phyloP scores from a whole-genome alignment of 495 filamentous ascomycete species.

The Lepraria neglecta region DNA sequence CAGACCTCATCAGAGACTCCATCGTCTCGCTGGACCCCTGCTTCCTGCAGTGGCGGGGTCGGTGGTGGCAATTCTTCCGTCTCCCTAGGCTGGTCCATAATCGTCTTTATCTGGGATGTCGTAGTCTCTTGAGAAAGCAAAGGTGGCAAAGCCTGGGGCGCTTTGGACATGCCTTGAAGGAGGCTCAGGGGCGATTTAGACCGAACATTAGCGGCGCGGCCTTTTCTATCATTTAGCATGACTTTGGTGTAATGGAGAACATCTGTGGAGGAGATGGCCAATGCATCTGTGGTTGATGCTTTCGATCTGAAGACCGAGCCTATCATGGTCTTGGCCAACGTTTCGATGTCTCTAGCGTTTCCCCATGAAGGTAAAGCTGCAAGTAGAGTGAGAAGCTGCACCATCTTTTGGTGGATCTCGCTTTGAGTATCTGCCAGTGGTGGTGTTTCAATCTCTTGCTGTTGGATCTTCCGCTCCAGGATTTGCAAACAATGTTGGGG shows the following conservation, averaged over 20 bases:
- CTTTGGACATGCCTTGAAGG: no score
- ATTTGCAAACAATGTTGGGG: conserved; percentile 21
- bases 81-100: not conserved
- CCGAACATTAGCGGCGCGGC: no score
- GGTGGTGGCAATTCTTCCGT: no score
- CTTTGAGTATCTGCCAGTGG: not conserved
- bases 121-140: no score
- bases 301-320: conserved; percentile 2
- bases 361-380: conserved; percentile 51
- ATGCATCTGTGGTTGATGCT: not conserved
- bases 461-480: not conserved
- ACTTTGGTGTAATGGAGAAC: not conserved
- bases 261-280: not conserved
- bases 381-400: conserved; percentile 38
- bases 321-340: conserved; percentile 40
- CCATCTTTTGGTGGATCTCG: conserved; percentile 18
- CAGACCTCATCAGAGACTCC: conserved; percentile 58
- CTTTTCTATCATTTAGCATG: not conserved
- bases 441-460: not conserved
- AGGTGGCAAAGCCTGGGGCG: no score
- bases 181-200: no score
- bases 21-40: conserved; percentile 38
- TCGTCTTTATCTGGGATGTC: not conserved
- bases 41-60: not conserved
- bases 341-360: conserved; percentile 60